Evolutionary conservation across 140 eudicot genomes (phyloP), one percentile per base, ranked within the genome.

Genomic region (Flaveria floridana): DNA sequence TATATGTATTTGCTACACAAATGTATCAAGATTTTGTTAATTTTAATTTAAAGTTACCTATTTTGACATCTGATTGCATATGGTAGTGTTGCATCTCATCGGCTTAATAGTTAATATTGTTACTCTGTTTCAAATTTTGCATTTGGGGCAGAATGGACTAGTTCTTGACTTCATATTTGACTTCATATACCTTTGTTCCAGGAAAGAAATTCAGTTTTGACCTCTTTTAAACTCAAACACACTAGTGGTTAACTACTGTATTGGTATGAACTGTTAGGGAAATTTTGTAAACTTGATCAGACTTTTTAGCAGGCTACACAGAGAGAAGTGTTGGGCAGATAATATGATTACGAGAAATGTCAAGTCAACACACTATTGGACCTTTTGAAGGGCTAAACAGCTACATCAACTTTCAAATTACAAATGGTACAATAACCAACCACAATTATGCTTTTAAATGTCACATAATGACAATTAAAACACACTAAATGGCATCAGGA

Each of bases 1-100:
- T 65, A 73, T 55, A 20, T 71, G 15, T 37, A 48, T 61, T 50
- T 78, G 77, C 41, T 21, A 74, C 76, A 59, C 51, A 47, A 21
- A 58, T 58, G 66, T 14, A 4, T 58, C 16, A 23, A 28, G 47
- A 67, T 47, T 20, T 46, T 80, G 34, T 7, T 46, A 42, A 8
- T 65, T 73, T 53, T 44, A 56, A 30, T 61, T 80, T 74, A 23
- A 57, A 68, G 52, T 58, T 47, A 37, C 48, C 51, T 58, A n/a
- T 74, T 72, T 37, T 78, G 70, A 37, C 26, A 65, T 37, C 57
- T 51, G 6, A 51, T 51, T 15, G 57, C 57, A 51, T 14, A 51
- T 51, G 65, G 65, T 23, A 21, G 23, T 21, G 65, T 59, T 13
- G 41, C 7, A 34, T 34, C 41, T 34, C 41, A 61, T 13, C 41